Percentiles rank a stretch among this genome's conserved stretches.
Evolutionary conservation across 108 stramenopile species (phyloP).

Genomic region (Fistulifera solaris): DNA sequence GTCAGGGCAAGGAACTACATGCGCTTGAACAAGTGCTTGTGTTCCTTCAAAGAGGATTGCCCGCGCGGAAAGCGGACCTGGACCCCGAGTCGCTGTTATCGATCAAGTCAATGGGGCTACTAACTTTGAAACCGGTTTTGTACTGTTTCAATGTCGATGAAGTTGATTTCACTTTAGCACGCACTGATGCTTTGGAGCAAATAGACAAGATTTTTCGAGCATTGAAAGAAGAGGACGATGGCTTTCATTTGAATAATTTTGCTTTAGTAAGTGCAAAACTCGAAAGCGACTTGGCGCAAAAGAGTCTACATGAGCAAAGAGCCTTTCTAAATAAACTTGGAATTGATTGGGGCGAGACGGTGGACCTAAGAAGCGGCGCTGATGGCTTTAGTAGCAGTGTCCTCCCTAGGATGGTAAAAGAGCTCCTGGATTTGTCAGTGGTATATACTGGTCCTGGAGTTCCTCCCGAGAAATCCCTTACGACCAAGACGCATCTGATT

Average conservation of each 20-base stretch:
- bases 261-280: constrained; percentile 77
- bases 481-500: constrained; percentile 49
- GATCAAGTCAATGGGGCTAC: constrained; percentile 62
- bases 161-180: constrained; percentile 27
- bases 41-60: constrained; percentile 45
- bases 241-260: constrained; percentile 17
- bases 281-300: constrained; percentile 37
- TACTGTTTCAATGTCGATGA: constrained; percentile 92
- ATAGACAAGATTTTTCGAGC: constrained; percentile 18
- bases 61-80: constrained; percentile 53
- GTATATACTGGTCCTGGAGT: constrained; percentile 65
- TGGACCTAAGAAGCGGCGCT: background rate
- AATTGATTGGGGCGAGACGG: constrained; percentile 20
- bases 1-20: constrained; percentile 38
- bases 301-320: constrained; percentile 23
- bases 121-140: constrained; percentile 79
- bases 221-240: background rate
- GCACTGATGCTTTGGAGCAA: constrained; percentile 24
- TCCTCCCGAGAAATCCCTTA: constrained; percentile 43
- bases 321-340: constrained; percentile 64
- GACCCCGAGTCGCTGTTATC: constrained; percentile 20
- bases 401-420: constrained; percentile 34
- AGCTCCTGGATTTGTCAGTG: constrained; percentile 30
- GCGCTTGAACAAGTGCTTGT: constrained; percentile 46
- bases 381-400: constrained; percentile 23